Percentiles rank a stretch among this genome's conserved stretches.
These are phyloP conservation scores for Euryodendron excelsum DNA, from an alignment of 148 eudicot species.

Conservation along the genomic window DNA sequence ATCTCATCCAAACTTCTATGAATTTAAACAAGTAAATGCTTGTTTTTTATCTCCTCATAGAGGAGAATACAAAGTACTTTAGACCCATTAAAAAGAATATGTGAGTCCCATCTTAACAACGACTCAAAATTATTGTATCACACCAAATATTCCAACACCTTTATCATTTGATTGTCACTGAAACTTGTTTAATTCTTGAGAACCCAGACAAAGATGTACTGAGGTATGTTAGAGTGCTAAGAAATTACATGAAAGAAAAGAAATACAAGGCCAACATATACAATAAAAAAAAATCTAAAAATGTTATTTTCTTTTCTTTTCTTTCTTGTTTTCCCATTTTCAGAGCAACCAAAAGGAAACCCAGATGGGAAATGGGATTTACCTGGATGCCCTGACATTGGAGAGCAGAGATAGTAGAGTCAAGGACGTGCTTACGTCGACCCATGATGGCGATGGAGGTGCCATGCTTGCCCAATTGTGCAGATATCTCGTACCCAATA, in stretches of 20 bases:
- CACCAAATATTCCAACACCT: too few relatives aligned
- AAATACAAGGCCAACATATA: too few relatives aligned
- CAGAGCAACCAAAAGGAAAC: constrained; percentile 1
- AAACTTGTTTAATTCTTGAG: background rate
- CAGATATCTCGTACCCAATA: constrained; percentile 69
- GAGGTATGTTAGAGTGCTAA: too few relatives aligned
- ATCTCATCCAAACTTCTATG: too few relatives aligned
- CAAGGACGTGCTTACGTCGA: constrained; percentile 52
- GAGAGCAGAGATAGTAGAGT: constrained; percentile 57
- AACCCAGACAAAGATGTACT: too few relatives aligned
- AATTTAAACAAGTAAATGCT: too few relatives aligned
- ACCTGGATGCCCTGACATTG: constrained; percentile 54
- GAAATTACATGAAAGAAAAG: background rate
- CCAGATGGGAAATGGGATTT: background rate
- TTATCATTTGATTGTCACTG: background rate
- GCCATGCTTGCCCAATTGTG: constrained; percentile 64
- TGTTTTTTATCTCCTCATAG: too few relatives aligned
- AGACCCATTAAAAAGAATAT: too few relatives aligned
- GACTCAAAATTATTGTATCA: too few relatives aligned
- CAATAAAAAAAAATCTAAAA: background rate
- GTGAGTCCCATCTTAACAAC: too few relatives aligned
- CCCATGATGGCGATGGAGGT: constrained; percentile 73
- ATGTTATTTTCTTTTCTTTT: background rate
- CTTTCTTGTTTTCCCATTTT: background rate
- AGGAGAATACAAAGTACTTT: too few relatives aligned